A percentile compares a stretch with the other conserved stretches of the same genome.
These are phyloP conservation scores for Sporothrix euskadiensis DNA, from an alignment of 2,329 filamentous ascomycete species.

Conservation along the genomic window DNA sequence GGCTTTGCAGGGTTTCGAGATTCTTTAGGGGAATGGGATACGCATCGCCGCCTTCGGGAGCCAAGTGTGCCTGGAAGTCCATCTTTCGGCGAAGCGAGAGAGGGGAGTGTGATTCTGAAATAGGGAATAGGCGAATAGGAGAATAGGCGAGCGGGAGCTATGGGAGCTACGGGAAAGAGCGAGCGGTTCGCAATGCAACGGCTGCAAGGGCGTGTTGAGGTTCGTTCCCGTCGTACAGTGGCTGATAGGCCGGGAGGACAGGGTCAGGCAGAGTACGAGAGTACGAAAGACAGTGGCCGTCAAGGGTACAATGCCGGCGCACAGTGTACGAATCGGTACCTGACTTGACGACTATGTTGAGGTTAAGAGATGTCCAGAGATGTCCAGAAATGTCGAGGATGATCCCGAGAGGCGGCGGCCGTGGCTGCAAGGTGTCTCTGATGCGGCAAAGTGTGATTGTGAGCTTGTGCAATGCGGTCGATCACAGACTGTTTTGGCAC, in stretches of 20 bases:
- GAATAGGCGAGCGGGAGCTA: background rate
- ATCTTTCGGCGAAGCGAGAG: background rate
- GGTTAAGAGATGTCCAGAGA: no score
- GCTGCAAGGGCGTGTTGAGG: background rate
- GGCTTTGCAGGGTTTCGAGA: background rate
- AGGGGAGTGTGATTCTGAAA: background rate
- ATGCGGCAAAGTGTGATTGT: background rate
- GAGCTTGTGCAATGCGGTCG: background rate
- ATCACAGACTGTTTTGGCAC: slow-evolving; percentile 6
- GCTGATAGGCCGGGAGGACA: background rate
- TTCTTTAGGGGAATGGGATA: slow-evolving; percentile 7
- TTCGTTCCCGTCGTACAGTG: background rate
- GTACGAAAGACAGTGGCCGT: background rate
- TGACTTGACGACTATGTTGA: background rate
- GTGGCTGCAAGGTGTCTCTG: background rate
- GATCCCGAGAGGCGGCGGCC: background rate
- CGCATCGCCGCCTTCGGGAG: background rate
- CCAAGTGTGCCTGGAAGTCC: background rate
- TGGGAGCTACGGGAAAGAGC: background rate
- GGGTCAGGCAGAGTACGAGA: background rate
- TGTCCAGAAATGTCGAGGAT: background rate
- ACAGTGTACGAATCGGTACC: slow-evolving; percentile 5
- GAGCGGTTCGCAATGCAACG: background rate
- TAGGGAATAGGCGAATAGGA: background rate
- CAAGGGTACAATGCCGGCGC: background rate